Evolutionary conservation across 495 filamentous ascomycete species (phyloP).

Genomic region (Aspergillus diversus): DNA sequence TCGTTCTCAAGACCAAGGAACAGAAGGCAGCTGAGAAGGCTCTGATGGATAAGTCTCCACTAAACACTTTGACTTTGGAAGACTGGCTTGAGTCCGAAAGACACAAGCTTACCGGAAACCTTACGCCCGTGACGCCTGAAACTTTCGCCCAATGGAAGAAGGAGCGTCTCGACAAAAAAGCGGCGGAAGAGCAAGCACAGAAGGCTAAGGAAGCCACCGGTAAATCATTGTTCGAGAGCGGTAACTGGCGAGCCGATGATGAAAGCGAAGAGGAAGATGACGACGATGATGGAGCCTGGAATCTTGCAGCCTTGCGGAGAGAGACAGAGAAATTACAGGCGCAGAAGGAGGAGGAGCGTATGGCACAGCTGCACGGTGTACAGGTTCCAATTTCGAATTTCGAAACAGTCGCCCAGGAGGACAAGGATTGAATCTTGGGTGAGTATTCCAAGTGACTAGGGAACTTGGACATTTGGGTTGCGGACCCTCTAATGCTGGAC

Average conservation of each 20-base stretch:
- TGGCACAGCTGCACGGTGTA: constrained; percentile 39
- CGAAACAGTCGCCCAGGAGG: constrained; percentile 31
- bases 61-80: constrained; percentile 93
- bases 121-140: constrained; percentile 93
- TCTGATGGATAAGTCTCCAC: constrained; percentile 92
- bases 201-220: constrained; percentile 94
- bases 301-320: constrained; percentile 72
- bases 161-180: constrained; percentile 91
- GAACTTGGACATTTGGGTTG: constrained; percentile 37
- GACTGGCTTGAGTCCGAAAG: constrained; percentile 96
- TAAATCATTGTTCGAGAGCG: constrained; percentile 91
- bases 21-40: constrained; percentile 96
- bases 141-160: constrained; percentile 95
- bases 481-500: constrained; percentile 32
- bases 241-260: constrained; percentile 80
- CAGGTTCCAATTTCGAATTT: constrained; percentile 29
- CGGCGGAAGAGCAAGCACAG: constrained; percentile 84
- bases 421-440: constrained; percentile 35
- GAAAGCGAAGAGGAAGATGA: constrained; percentile 65
- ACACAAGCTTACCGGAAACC: constrained; percentile 84
- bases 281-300: constrained; percentile 64
- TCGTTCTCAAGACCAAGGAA: constrained; percentile 96
- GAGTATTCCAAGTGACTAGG: constrained; percentile 27
- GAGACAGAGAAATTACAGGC: constrained; percentile 67
- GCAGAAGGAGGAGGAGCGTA: constrained; percentile 49